phyloP scores from a whole-genome alignment of 106 monocot species.

The Acorus gramineus region DNA sequence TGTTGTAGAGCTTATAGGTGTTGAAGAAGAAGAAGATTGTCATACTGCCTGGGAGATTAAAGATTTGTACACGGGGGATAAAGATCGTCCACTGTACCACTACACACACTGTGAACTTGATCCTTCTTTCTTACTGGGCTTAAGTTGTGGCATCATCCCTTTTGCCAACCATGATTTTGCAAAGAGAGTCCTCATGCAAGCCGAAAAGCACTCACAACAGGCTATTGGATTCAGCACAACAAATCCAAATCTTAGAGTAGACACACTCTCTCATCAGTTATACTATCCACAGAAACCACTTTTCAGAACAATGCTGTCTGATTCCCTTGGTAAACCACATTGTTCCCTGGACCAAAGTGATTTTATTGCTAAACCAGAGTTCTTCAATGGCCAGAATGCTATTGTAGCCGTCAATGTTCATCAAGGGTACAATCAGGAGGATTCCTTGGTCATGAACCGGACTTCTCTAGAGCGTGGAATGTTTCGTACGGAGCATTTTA shows the following conservation, averaged over 20 bases:
- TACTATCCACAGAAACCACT: conserved; percentile 94
- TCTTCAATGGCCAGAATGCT: conserved; percentile 96
- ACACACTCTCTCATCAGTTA: conserved; percentile 73
- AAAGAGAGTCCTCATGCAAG: conserved; percentile 71
- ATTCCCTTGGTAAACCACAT: conserved; percentile 47
- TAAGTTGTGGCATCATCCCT: conserved; percentile 90
- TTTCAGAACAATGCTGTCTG: conserved; percentile 62
- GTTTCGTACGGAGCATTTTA: conserved; percentile 88
- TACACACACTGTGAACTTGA: conserved; percentile 90
- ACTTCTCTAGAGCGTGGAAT: conserved; percentile 79
- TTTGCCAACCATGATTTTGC: conserved; percentile 95
- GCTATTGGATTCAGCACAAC: conserved; percentile 85
- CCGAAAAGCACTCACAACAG: conserved; percentile 96
- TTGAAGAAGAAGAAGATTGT: conserved; percentile 93
- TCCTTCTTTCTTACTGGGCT: conserved; percentile 65
- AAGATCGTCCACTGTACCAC: conserved; percentile 4
- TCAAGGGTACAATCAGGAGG: conserved; percentile 94
- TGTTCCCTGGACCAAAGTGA: conserved; percentile 27
- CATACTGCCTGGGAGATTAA: conserved; percentile 65
- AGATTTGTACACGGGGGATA: conserved; percentile 29
- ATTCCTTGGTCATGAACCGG: conserved; percentile 88
- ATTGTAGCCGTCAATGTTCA: conserved; percentile 97
- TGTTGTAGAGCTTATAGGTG: conserved; percentile 73
- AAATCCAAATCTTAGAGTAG: conserved; percentile 65
- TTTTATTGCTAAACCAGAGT: conserved; percentile 41